A percentile compares a stretch with the other conserved stretches of the same genome.
phyloP scores from a whole-genome alignment of 352 stramenopile species.

The Phytophthora megakarya region DNA sequence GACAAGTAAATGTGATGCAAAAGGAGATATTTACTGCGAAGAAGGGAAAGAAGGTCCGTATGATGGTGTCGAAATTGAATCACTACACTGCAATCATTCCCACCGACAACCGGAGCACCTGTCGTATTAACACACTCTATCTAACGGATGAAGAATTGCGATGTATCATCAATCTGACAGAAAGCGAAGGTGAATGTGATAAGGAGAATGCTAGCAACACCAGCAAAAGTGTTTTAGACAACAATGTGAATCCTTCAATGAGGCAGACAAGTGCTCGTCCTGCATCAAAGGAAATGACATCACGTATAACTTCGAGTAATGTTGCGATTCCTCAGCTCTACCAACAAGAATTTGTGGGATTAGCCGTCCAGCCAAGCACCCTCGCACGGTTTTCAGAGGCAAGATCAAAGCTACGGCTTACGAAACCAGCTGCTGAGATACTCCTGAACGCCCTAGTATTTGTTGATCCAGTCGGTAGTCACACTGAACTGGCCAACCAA shows the following conservation, averaged over 20 bases:
- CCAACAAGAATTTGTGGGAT: slow-evolving; percentile 50
- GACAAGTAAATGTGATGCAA: slow-evolving; percentile 51
- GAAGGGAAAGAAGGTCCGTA: slow-evolving; percentile 50
- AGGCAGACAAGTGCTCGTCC: slow-evolving; percentile 19
- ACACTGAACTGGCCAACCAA: not conserved
- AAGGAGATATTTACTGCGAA: slow-evolving; percentile 58
- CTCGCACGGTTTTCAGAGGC: slow-evolving; percentile 44
- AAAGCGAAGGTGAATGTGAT: not conserved
- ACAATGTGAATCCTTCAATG: slow-evolving; percentile 28
- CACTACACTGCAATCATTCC: slow-evolving; percentile 54
- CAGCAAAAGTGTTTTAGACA: slow-evolving; percentile 11
- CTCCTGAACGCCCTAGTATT: slow-evolving; percentile 58
- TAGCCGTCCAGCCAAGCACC: slow-evolving; percentile 44
- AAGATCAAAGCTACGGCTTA: slow-evolving; percentile 43
- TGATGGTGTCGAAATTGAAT: slow-evolving; percentile 65
- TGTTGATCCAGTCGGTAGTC: slow-evolving; percentile 30
- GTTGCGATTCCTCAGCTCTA: slow-evolving; percentile 39
- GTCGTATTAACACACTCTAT: slow-evolving; percentile 61
- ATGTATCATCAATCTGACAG: slow-evolving; percentile 9
- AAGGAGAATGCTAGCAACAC: not conserved
- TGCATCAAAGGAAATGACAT: slow-evolving; percentile 6
- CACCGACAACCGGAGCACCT: slow-evolving; percentile 32
- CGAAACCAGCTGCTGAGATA: slow-evolving; percentile 49
- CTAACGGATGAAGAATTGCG: slow-evolving; percentile 62
- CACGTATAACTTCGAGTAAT: slow-evolving; percentile 9